Base-by-base conservation (phyloP, 371 early-diverging fungal genomes). In the Mucor irregularis region DNA sequence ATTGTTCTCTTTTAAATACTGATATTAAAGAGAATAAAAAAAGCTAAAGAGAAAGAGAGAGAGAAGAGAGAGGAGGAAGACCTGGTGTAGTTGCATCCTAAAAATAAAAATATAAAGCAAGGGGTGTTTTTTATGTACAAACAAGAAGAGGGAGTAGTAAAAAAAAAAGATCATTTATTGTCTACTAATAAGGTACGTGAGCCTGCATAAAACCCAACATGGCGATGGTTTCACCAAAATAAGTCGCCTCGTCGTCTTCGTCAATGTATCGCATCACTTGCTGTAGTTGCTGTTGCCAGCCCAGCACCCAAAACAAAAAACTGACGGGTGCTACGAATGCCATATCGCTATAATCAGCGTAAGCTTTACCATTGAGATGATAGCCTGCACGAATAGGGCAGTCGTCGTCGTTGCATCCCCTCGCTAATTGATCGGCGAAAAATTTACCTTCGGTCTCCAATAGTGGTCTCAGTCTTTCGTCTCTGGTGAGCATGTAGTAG, bases 301-400 rank as follows among this genome's bases (percentile, higher is more conserved):
- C 76, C 39, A 83, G 70, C 4, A 74, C 64, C 81, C 81, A 81
- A 54, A 85, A 80, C 25, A 75, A 61, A 26, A 76, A 73, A 21
- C 81, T 78, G 16, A 77, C 85, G 22, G 85, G 85, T 1, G 85
- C 85, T 11, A 73, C 68, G 58, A 78, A 83, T 0, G 85, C 81
- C 73, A 83, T 69, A 44, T 85, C 83, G 4, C 64, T 76, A 45
- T 83, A 85, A 46, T 76, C 80, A 2, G 57, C 70, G 47, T 69
- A 74, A 48, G 60, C 53, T 8, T 67, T 67, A 13, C 83, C 84
- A 47, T 79, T 74, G 43, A 85, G 53, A 17, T 74, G 58, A 58
- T 85, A 85, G 9, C 83, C 83, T 40, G 83, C 81, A 24, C 63
- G 44, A 16, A 85, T 68, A 60, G 68, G 74, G 53, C 71, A 68